A percentile compares a stretch with the other conserved stretches of the same genome.
Conservation (phyloP, 345 rosid species). For the Nasturtium officinale region DNA sequence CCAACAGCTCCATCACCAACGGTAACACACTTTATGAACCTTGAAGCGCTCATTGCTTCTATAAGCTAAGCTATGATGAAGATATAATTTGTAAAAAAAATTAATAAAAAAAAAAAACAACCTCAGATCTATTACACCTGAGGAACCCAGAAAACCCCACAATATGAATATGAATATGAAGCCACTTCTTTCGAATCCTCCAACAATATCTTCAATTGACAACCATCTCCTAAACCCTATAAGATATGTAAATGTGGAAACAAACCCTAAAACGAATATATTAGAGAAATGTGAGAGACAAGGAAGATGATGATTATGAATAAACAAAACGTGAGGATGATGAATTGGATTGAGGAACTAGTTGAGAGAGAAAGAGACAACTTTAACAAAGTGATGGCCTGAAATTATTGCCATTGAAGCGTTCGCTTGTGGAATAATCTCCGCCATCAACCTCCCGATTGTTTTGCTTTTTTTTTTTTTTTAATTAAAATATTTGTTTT, state of each 20-base stretch:
- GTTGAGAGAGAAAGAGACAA: slow-evolving; percentile 31
- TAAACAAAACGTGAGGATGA: slow-evolving; percentile 30
- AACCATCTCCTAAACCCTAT: too few relatives aligned
- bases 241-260: slow-evolving; percentile 20
- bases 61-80: too few relatives aligned
- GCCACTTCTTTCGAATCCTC: slow-evolving; percentile 1
- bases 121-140: slow-evolving; percentile 43
- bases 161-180: not conserved
- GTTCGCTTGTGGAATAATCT: slow-evolving; percentile 25
- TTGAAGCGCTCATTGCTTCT: slow-evolving; percentile 85
- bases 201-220: slow-evolving; percentile 12
- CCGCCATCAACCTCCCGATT: slow-evolving; percentile 33
- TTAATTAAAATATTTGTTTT: not conserved
- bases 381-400: slow-evolving; percentile 26
- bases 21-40: slow-evolving; percentile 83
- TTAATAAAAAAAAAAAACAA: too few relatives aligned
- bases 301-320: not conserved
- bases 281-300: not conserved
- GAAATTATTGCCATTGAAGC: slow-evolving; percentile 43
- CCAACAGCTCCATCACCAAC: slow-evolving; percentile 91
- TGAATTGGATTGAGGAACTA: slow-evolving; percentile 29
- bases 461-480: not conserved
- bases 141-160: slow-evolving; percentile 30
- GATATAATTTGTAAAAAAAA: too few relatives aligned
- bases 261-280: slow-evolving; percentile 9